Percentiles rank a stretch among this genome's conserved stretches.
These are phyloP conservation scores for Stachybotrys elegans DNA, from an alignment of 2,329 filamentous ascomycete species.

Conservation along the genomic window DNA sequence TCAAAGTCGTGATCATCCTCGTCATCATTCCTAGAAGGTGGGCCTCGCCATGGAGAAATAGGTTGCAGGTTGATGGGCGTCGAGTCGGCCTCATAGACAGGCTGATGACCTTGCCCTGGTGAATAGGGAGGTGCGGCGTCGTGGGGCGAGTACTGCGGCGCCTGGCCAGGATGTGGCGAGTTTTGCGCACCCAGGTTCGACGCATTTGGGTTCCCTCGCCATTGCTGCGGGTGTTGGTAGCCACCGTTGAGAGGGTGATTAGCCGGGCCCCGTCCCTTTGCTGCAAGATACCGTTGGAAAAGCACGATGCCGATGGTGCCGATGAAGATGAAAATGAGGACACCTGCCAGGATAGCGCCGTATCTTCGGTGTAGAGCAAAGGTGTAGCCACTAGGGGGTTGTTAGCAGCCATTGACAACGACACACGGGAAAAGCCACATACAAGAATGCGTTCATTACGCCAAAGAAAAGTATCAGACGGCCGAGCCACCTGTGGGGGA, in stretches of 20 bases:
- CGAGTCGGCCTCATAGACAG: constrained; percentile 23
- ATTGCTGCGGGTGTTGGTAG: constrained; percentile 18
- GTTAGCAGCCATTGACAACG: too few species aligned
- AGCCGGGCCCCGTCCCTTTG: neutral
- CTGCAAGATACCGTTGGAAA: constrained; percentile 19
- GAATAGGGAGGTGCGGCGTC: neutral
- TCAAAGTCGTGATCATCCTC: constrained; percentile 26
- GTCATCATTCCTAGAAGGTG: constrained; percentile 18
- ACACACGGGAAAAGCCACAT: too few species aligned
- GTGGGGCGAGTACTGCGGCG: neutral
- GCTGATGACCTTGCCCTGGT: neutral
- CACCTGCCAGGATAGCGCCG: constrained; percentile 41
- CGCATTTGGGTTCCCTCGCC: constrained; percentile 16
- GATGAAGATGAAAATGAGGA: constrained; percentile 36
- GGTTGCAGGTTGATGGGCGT: constrained; percentile 21
- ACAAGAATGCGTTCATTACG: constrained; percentile 53
- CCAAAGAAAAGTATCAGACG: constrained; percentile 48
- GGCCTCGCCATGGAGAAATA: constrained; percentile 21
- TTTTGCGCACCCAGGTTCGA: constrained; percentile 13
- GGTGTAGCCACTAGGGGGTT: constrained; percentile 44
- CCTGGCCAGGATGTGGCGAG: constrained; percentile 25
- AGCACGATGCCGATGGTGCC: constrained; percentile 34
- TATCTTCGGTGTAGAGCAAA: constrained; percentile 46
- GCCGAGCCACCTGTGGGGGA: constrained; percentile 53
- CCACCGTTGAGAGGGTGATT: constrained; percentile 6